Base-by-base conservation (phyloP, 441 rosid genomes). In the Arabidopsis lyrata region DNA sequence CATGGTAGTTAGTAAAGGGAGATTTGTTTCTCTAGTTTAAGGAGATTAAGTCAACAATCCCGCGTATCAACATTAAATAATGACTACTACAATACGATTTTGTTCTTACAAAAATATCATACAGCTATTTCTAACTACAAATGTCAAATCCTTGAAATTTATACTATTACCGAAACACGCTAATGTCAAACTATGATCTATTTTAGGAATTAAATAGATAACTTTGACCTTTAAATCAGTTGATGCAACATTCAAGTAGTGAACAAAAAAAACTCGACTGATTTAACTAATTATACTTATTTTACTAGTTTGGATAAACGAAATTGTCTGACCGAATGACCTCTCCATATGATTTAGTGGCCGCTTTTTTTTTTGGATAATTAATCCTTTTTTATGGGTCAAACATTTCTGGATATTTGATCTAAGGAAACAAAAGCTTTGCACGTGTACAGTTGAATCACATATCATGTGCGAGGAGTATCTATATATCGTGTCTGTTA, bases 391-490 rank as follows among this genome's bases (percentile, higher is more conserved):
- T 29, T 29, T 29, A 0, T 29, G 31, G 31, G 31, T 29, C 31
- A 29, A 29, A 29, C 31, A 29, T 0, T 29, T 13, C 24, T 7
- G 27, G 38, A 38, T 50, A 18, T 52, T n/a, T 42, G 58, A 55
- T 45, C 6, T 24, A 36, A 36, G 38, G 32, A 60, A 67, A 34
- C 55, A 60, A 75, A 52, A 67, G 42, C 6, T 3, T 57, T 70
- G 62, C 80, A 57, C 74, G 75, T 75, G 63, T 64, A 52, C n/a
- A 20, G 54, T 20, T 66, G 70, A 61, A 49, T 35, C 68, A 68
- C 41, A 16, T 62, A 44, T 68, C 50, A 75, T 59, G 68, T 76
- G 47, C 29, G 15, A 34, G 24, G n/a, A 70, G 76, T 41, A 47
- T 24, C 4, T 70, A n/a, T n/a, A n/a, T n/a, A 44, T 55, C 69